phyloP scores from a whole-genome alignment of 768 basidiomycete species.

The Lactarius hatsudake region DNA sequence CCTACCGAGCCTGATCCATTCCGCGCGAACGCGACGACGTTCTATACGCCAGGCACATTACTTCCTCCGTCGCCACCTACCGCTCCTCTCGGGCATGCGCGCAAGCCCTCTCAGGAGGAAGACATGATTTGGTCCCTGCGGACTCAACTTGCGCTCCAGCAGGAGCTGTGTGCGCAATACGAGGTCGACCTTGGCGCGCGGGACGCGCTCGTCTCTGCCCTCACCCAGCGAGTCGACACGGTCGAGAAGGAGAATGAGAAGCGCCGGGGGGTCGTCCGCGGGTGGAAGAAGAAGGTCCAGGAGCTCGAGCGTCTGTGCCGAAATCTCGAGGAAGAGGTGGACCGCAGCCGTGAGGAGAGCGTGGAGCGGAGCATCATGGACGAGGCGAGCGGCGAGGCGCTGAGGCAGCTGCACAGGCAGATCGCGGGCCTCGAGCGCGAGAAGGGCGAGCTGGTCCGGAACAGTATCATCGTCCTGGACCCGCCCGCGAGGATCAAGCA shows the following conservation, averaged over 20 bases:
- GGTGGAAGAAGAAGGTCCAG: slow-evolving; percentile 74
- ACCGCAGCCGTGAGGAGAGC: slow-evolving; percentile 76
- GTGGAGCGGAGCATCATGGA: slow-evolving; percentile 82
- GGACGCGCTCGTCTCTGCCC: slow-evolving; percentile 65
- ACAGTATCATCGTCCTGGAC: slow-evolving; percentile 13
- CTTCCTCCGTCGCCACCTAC: slow-evolving; percentile 58
- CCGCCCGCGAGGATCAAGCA: slow-evolving; percentile 31
- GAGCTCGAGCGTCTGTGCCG: slow-evolving; percentile 69
- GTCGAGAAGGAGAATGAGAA: slow-evolving; percentile 64
- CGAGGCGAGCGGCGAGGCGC: slow-evolving; percentile 72
- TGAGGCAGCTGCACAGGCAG: slow-evolving; percentile 76
- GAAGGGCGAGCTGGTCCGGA: slow-evolving; percentile 43
- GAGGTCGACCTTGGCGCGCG: slow-evolving; percentile 71
- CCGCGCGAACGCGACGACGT: slow-evolving; percentile 66
- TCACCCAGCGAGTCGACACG: slow-evolving; percentile 51
- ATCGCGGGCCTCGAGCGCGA: slow-evolving; percentile 75
- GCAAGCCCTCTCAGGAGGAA: slow-evolving; percentile 68
- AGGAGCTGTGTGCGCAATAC: slow-evolving; percentile 72
- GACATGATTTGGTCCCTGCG: slow-evolving; percentile 69
- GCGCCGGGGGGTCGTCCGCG: slow-evolving; percentile 50
- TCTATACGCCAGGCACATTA: slow-evolving; percentile 73
- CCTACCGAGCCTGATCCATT: slow-evolving; percentile 66
- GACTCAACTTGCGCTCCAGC: slow-evolving; percentile 71
- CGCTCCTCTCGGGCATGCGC: slow-evolving; percentile 41
- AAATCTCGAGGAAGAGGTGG: slow-evolving; percentile 81